Base-by-base conservation (phyloP, 2,329 filamentous ascomycete genomes). In the Diaporthe aspalathi region DNA sequence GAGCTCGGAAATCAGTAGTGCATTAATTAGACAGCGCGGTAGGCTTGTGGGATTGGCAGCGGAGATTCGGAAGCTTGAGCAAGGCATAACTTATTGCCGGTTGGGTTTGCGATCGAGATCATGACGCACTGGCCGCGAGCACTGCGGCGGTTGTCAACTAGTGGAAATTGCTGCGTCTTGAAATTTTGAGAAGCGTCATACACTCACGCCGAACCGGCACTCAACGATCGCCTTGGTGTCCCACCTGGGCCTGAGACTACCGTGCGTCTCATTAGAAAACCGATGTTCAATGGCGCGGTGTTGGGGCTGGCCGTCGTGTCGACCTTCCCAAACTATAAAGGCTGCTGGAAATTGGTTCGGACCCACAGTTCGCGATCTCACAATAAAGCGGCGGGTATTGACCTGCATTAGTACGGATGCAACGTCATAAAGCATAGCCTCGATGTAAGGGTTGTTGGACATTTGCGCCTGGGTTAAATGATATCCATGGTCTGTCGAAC, bases 351-450 rank as follows among this genome's bases (percentile, higher is more conserved):
- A 65, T 65, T 65, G 12, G 40, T 20, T 49, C 27, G 29, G 29
- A 47, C 20, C 27, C 27, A 63, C 12, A 35, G 17, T 22, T 49
- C 60, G n/a, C n/a, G 45, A 50, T 50, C 43, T 65, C 16, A 20
- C 20, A 11, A n/a, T 1, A 16, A 14, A 1, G 9, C 56, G 38
- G 22, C 60, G 60, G 60, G 11, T 49, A 47, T 32, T 49, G 43
- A 49, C 45, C 27, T 50, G 29, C 60, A 65, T 65, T 65, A 65
- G 60, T 49, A 65, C 45, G 20, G 7, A 65, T 50, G 60, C 45
- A 50, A 65, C 45, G 27, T 50, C n/a, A 29, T n/a, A 45, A 50
- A 50, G 27, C 60, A 63, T 35, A 14, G 20, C 8, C 24, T 9
- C 11, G 27, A 43, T 11, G 43, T 5, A 49, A 8, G 9, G 40